phyloP scores from a whole-genome alignment of 495 filamentous ascomycete species.

The Hypoxylon subgilvum region DNA sequence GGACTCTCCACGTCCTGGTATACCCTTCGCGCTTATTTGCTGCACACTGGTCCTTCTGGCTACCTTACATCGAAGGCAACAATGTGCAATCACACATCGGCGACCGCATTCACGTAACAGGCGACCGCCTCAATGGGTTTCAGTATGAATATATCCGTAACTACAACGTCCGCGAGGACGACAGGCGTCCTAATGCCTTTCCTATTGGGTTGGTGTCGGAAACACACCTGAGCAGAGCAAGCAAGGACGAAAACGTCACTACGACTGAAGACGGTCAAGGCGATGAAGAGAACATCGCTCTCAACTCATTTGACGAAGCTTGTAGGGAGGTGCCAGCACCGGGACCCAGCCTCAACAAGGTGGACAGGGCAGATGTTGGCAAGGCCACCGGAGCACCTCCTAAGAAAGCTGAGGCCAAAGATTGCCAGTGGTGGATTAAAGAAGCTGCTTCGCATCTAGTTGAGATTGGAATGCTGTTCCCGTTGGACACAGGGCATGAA shows the following conservation, averaged over 20 bases:
- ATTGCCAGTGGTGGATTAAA: constrained; percentile 19
- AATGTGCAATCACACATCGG: constrained; percentile 1
- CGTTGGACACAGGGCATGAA: background rate
- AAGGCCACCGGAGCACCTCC: background rate
- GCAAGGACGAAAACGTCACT: background rate
- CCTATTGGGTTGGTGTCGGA: constrained; percentile 16
- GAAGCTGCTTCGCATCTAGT: constrained; percentile 3
- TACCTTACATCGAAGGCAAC: constrained; percentile 5
- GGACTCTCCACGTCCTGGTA: constrained; percentile 17
- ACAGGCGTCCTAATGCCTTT: constrained; percentile 20
- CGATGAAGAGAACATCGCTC: background rate
- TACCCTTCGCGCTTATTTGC: constrained; percentile 18
- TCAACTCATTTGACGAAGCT: constrained; percentile 10
- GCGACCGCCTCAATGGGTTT: constrained; percentile 18
- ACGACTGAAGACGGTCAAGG: background rate
- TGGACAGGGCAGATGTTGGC: background rate
- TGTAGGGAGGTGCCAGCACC: constrained; percentile 15
- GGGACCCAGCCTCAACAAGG: constrained; percentile 11
- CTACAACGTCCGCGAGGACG: constrained; percentile 20
- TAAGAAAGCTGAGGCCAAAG: constrained; percentile 5
- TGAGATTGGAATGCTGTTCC: background rate
- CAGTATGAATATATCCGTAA: constrained; percentile 22
- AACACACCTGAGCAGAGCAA: constrained; percentile 2
- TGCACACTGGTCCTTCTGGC: constrained; percentile 22
- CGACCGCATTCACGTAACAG: constrained; percentile 19